A percentile compares a stretch with the other conserved stretches of the same genome.
Conservation (phyloP, 1,284 basidiomycete genomes). For the Cutaneotrichosporon daszewskae region DNA sequence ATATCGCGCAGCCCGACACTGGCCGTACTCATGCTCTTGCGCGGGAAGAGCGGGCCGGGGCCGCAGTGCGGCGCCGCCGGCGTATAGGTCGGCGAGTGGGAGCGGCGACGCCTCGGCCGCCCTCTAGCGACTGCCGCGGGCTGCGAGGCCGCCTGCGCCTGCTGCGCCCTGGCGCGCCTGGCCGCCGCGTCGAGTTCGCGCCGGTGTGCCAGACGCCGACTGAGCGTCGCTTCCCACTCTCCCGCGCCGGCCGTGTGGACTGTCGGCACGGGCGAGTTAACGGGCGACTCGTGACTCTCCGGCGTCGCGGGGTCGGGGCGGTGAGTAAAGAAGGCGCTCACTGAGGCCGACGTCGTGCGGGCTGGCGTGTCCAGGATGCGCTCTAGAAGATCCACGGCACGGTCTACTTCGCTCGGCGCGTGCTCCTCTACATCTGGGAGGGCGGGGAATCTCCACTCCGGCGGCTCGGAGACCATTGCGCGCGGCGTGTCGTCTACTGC, state of each 20-base stretch:
- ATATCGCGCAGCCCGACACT: conserved; percentile 8
- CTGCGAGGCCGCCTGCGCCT: no score
- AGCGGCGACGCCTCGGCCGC: not conserved
- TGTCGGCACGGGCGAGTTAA: conserved; percentile 35
- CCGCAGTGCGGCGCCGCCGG: not conserved
- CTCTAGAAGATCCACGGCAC: conserved; percentile 6
- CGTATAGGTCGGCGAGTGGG: conserved; percentile 2
- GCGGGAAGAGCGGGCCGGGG: conserved; percentile 12
- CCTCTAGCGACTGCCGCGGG: not conserved
- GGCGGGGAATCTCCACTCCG: no score
- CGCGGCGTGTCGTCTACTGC: no score
- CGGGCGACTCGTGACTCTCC: conserved; percentile 4
- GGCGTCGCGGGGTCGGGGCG: conserved; percentile 11
- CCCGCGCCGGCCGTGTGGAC: conserved; percentile 34
- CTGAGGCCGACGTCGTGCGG: conserved; percentile 8
- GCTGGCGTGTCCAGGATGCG: conserved; percentile 6
- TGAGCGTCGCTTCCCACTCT: conserved; percentile 42
- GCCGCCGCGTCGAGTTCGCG: conserved; percentile 20
- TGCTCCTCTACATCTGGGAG: no score
- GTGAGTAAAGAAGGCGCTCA: conserved; percentile 25
- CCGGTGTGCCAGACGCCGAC: conserved; percentile 34
- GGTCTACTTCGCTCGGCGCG: conserved; percentile 4
- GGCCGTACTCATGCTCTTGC: not conserved
- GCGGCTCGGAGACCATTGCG: no score
- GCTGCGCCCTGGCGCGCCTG: conserved; percentile 2